Conservation (phyloP, 148 eudicot species). For the Diospyros lotus region DNA sequence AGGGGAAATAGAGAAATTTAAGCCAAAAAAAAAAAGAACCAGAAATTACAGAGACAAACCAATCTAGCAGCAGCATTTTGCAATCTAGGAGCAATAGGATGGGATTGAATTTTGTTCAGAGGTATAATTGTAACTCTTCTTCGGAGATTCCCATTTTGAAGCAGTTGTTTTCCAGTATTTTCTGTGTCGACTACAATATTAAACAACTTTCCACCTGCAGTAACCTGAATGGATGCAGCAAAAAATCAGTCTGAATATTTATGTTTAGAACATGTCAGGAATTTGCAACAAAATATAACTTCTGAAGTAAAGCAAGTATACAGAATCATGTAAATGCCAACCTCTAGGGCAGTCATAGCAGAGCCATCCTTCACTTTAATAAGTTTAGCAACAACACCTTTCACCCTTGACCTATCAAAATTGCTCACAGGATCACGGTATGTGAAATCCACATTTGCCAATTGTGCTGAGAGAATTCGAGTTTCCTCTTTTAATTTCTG, state of each 20-base stretch:
- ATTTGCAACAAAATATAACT: not conserved
- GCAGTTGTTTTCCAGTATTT: constrained; percentile 83
- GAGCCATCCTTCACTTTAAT: constrained; percentile 90
- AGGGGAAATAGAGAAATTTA: not conserved
- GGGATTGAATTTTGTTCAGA: constrained; percentile 80
- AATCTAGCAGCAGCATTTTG: constrained; percentile 69
- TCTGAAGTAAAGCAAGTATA: constrained; percentile 2
- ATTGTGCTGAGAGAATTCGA: constrained; percentile 57
- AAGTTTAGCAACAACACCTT: constrained; percentile 96
- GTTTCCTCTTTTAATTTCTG: constrained; percentile 73
- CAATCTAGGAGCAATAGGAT: constrained; percentile 54
- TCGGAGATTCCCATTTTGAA: constrained; percentile 82
- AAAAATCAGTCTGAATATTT: not conserved
- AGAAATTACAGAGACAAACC: constrained; percentile 36
- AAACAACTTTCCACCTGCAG: constrained; percentile 89
- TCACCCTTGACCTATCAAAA: constrained; percentile 81
- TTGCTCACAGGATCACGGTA: constrained; percentile 77
- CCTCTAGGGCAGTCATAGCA: constrained; percentile 94
- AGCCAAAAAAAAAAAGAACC: not conserved
- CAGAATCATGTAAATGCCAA: constrained; percentile 22
- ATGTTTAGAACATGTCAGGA: not conserved
- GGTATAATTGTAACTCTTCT: constrained; percentile 91
- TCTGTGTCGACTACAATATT: constrained; percentile 89
- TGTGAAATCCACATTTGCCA: constrained; percentile 74
- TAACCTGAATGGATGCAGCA: constrained; percentile 50